Percentiles rank a stretch among this genome's conserved stretches.
Evolutionary conservation across 225 moss, liverwort and hornwort genomes (phyloP).

Genomic region (Takakia lepidozioides): DNA sequence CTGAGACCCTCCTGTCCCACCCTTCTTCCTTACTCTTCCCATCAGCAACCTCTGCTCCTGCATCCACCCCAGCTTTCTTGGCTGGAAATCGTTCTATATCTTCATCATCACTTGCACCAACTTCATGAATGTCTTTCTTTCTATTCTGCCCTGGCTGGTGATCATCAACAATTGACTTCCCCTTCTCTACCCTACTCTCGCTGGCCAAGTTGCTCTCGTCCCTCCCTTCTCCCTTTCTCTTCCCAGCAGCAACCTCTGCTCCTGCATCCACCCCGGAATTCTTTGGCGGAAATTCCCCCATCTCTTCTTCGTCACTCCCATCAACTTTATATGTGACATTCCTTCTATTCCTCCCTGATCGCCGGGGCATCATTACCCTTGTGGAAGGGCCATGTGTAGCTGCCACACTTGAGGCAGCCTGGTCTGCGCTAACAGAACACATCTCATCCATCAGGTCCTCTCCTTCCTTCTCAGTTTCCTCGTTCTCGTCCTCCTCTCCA

Average conservation of each 20-base stretch:
- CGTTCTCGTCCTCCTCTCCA: slow-evolving; percentile 22
- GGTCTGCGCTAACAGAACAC: too few species aligned
- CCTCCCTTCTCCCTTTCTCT: slow-evolving; percentile 5
- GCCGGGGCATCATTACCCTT: slow-evolving; percentile 19
- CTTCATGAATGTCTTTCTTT: slow-evolving; percentile 43
- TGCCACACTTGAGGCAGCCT: background rate
- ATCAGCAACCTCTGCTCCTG: slow-evolving; percentile 7
- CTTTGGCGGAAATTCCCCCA: slow-evolving; percentile 19
- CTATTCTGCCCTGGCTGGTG: slow-evolving; percentile 34
- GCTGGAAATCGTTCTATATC: slow-evolving; percentile 17
- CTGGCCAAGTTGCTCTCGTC: slow-evolving; percentile 22
- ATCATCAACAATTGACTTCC: slow-evolving; percentile 28
- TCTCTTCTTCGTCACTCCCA: slow-evolving; percentile 47
- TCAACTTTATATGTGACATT: slow-evolving; percentile 41
- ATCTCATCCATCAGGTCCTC: slow-evolving; percentile 21
- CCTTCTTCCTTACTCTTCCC: slow-evolving; percentile 7
- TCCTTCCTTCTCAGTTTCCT: slow-evolving; percentile 29
- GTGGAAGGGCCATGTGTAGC: slow-evolving; percentile 8
- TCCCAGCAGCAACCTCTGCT: slow-evolving; percentile 7
- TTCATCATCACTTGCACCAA: slow-evolving; percentile 45
- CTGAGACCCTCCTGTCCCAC: slow-evolving; percentile 13
- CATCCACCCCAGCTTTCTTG: slow-evolving; percentile 18
- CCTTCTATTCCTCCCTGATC: slow-evolving; percentile 45
- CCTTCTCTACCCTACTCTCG: slow-evolving; percentile 39
- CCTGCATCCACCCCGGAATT: slow-evolving; percentile 12